Percentiles rank a stretch among this genome's conserved stretches.
These are phyloP conservation scores for Sordaria brevicollis DNA, from an alignment of 495 filamentous ascomycete species.

Conservation along the genomic window DNA sequence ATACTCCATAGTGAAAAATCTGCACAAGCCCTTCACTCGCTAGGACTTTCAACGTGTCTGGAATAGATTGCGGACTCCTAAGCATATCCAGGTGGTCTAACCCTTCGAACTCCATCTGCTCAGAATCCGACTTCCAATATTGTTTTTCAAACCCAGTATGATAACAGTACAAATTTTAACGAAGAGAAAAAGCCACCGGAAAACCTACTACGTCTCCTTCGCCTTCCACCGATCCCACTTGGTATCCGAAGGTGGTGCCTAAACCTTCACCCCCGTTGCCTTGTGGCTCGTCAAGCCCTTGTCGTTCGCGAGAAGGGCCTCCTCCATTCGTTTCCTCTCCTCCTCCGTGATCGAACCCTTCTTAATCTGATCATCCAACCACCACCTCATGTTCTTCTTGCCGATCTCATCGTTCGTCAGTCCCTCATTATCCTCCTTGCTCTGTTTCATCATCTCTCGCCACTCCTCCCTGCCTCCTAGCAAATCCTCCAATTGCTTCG, in stretches of 20 bases:
- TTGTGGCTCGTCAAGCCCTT: neutral
- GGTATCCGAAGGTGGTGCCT: neutral
- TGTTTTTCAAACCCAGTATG: neutral
- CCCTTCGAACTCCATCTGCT: neutral
- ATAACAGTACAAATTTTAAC: neutral
- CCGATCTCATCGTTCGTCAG: conserved; percentile 4
- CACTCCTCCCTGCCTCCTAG: conserved; percentile 7
- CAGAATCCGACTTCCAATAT: neutral
- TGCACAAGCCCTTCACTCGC: neutral
- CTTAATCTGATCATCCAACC: conserved; percentile 1
- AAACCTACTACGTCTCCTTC: neutral
- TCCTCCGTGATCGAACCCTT: neutral
- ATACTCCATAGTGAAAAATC: neutral
- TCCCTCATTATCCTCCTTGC: conserved; percentile 2
- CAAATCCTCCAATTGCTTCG: conserved; percentile 3
- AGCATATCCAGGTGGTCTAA: neutral
- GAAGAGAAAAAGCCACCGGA: no score
- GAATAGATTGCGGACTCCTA: neutral
- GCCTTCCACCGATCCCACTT: neutral
- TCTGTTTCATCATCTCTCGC: conserved; percentile 7
- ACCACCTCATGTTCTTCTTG: conserved; percentile 11
- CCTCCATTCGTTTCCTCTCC: neutral
- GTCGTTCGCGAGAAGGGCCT: neutral
- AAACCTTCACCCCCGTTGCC: neutral
- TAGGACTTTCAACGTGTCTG: neutral